Conservation (phyloP, 192 early-diverging fungal genomes). For the Podila minutissima region DNA sequence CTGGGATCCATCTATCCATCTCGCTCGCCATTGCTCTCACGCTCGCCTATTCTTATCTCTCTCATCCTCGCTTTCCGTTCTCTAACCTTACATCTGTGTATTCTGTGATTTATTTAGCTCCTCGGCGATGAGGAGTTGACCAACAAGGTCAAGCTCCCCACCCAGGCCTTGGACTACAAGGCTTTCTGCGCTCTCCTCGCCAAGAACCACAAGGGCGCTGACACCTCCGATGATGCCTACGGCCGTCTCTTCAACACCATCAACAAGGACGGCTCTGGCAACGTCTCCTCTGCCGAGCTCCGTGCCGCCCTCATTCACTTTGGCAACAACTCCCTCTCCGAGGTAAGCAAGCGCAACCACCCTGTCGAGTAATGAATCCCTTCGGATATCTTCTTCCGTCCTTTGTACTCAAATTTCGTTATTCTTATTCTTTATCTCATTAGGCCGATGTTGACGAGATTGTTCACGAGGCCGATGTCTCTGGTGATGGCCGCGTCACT, state of each 20-base stretch:
- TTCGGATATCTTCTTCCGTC: not conserved
- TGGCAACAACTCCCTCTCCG: constrained; percentile 48
- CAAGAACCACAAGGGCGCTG: constrained; percentile 45
- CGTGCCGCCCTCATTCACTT: constrained; percentile 46
- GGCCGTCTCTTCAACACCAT: constrained; percentile 30
- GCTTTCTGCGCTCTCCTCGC: constrained; percentile 42
- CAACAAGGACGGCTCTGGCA: constrained; percentile 51
- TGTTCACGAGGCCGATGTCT: constrained; percentile 82
- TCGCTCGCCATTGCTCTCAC: not conserved
- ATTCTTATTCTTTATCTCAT: not conserved
- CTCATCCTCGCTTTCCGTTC: not conserved
- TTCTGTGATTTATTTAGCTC: constrained; percentile 19
- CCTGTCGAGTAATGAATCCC: not conserved
- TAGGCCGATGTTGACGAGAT: constrained; percentile 64
- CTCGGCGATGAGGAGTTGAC: constrained; percentile 42
- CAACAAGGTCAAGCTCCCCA: constrained; percentile 38
- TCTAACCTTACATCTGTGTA: not conserved
- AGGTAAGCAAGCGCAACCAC: constrained; percentile 17
- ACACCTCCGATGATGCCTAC: constrained; percentile 46
- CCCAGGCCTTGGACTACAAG: constrained; percentile 54
- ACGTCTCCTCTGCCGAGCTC: constrained; percentile 48
- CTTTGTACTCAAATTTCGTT: not conserved
- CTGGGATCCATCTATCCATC: not conserved
- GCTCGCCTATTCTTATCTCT: not conserved
- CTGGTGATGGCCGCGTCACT: constrained; percentile 90